Base-by-base conservation (phyloP, 2,329 filamentous ascomycete genomes). In the Penicillium corylophilum region DNA sequence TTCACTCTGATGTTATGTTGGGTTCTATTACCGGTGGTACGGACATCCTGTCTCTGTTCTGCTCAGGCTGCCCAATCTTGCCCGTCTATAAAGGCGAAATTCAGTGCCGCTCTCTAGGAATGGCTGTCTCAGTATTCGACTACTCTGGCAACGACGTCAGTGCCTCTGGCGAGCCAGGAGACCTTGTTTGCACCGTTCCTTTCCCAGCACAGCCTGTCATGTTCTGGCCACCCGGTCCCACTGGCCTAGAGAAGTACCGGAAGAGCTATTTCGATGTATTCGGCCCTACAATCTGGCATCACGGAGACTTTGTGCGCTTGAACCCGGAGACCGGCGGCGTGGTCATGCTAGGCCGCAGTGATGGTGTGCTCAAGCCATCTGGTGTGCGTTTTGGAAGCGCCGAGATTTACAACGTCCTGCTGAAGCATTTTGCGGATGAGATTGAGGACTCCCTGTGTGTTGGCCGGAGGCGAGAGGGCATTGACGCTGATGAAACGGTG, bases 1-100 rank as follows among this genome's bases (percentile, higher is more conserved):
- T 97, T 66, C 90, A 91, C 2, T 66, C 81, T 0, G 77, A 82
- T n/a, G 79, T 97, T 59, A 93, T 96, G 71, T 83, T 97, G 7
- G 90, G 86, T 44, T 95, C 89, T 50, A 97, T 99, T 65, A 97
- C 93, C 0, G 94, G 94, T 33, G 94, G 93, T 44, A 97, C 93
- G 3, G 94, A 99, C 69, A 97, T 97, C 63, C 90, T 97, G 59
- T 96, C 92, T 1, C 83, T 97, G 29, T 99, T 97, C 65, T 93
- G 92, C 39, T 87, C 90, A 0, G 89, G 91, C 0, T 93, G 87
- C 49, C 87, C 88, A 0, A 78, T 92, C 4, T 77, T 89, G 1
- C 88, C 89, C 1, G 88, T 93, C 18, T 78, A 84, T 57, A 77
- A 78, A 1, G 89, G 89, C 22, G 86, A 91, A 67, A 89, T 92